Evolutionary conservation across 352 stramenopile genomes (phyloP).

Genomic region (Halophytophthora polymorphica): DNA sequence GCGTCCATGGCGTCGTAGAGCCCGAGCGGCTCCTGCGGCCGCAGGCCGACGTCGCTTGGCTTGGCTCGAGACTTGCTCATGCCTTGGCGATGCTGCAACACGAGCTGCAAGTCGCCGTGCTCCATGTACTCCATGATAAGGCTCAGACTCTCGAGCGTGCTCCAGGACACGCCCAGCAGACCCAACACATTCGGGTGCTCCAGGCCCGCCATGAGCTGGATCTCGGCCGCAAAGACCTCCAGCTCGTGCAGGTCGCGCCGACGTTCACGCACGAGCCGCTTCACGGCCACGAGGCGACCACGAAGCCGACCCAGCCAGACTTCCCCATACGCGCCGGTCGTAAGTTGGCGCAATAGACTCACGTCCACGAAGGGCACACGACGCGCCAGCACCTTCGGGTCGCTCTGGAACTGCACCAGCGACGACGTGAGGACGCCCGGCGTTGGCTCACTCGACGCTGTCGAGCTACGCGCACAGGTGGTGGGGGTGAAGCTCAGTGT

Average conservation of each 20-base stretch:
- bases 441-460: constrained; percentile 1
- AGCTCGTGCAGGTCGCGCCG: constrained; percentile 16
- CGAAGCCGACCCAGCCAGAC: constrained; percentile 40
- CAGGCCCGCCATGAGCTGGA: constrained; percentile 36
- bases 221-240: constrained; percentile 37
- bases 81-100: constrained; percentile 24
- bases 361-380: constrained; percentile 38
- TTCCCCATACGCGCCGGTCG: constrained; percentile 46
- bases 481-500: constrained; percentile 9
- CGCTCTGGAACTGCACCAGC: constrained; percentile 24
- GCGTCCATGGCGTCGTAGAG: too few relatives aligned
- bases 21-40: too few relatives aligned
- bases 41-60: too few relatives aligned
- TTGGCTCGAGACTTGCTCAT: neutral
- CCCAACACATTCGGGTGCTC: constrained; percentile 33
- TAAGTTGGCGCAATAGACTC: constrained; percentile 30
- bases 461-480: constrained; percentile 2
- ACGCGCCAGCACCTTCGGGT: constrained; percentile 21
- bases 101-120: constrained; percentile 36
- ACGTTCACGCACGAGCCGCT: constrained; percentile 29
- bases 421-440: constrained; percentile 8
- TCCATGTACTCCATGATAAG: constrained; percentile 50
- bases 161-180: constrained; percentile 39
- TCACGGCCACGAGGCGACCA: constrained; percentile 40
- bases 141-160: constrained; percentile 34